Percentiles rank a stretch among this genome's conserved stretches.
Evolutionary conservation across 164 flowering plant genomes (phyloP).

Genomic region (Annona cherimola): DNA sequence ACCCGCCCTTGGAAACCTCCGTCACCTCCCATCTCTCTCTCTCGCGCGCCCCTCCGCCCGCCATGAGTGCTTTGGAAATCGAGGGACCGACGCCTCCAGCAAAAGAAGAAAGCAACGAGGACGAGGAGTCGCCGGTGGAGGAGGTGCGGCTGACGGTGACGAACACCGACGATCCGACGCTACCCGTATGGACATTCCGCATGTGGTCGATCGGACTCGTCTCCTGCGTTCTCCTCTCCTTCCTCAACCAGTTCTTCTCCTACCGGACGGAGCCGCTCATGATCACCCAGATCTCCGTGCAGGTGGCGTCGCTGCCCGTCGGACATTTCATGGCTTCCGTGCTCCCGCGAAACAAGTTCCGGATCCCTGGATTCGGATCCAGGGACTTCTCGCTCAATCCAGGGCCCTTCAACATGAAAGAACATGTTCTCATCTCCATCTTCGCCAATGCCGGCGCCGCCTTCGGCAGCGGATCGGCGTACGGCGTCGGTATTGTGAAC

Average conservation of each 20-base stretch:
- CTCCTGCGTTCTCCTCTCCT: slow-evolving; percentile 63
- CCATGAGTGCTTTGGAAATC: not conserved
- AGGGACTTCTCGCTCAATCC: slow-evolving; percentile 51
- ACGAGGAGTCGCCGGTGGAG: slow-evolving; percentile 69
- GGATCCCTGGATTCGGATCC: slow-evolving; percentile 30
- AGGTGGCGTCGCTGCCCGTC: slow-evolving; percentile 56
- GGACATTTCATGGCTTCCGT: slow-evolving; percentile 58
- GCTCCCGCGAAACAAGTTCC: slow-evolving; percentile 40
- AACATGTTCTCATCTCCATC: slow-evolving; percentile 65
- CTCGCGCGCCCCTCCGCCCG: not conserved
- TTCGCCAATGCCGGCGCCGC: slow-evolving; percentile 79
- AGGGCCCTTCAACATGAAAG: slow-evolving; percentile 77
- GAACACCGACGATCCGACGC: slow-evolving; percentile 74
- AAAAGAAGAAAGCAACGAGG: slow-evolving; percentile 22
- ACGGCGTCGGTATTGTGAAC: slow-evolving; percentile 48
- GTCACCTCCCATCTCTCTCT: not conserved
- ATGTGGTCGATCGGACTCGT: slow-evolving; percentile 81
- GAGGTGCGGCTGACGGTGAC: slow-evolving; percentile 75
- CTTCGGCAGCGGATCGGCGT: slow-evolving; percentile 56
- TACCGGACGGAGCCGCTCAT: slow-evolving; percentile 67
- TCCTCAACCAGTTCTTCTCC: slow-evolving; percentile 78
- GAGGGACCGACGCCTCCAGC: not conserved
- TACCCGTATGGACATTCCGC: slow-evolving; percentile 90
- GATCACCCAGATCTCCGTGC: slow-evolving; percentile 58
- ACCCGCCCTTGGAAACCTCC: too few relatives aligned